Conservation (phyloP, 148 eudicot species). For the Polygonum aviculare region DNA sequence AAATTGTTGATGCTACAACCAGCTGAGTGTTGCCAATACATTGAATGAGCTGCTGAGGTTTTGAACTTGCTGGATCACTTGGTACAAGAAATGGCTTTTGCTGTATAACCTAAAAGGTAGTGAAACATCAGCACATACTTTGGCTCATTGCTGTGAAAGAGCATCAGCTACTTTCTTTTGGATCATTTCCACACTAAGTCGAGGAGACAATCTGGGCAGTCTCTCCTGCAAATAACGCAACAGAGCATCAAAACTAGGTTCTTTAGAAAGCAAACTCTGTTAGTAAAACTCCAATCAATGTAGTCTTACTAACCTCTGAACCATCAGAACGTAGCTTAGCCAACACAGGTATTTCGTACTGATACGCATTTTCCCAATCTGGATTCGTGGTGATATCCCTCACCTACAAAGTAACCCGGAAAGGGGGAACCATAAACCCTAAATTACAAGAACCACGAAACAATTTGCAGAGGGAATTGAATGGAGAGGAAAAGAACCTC, state of each 20-base stretch:
- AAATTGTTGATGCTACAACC: not conserved
- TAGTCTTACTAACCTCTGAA: slow-evolving; percentile 44
- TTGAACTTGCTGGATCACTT: not conserved
- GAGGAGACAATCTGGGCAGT: slow-evolving; percentile 79
- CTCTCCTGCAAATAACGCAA: slow-evolving; percentile 39
- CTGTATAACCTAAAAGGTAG: not conserved
- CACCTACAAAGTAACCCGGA: slow-evolving; percentile 23
- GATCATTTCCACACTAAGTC: slow-evolving; percentile 56
- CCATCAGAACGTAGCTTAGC: slow-evolving; percentile 67
- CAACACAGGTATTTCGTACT: slow-evolving; percentile 88
- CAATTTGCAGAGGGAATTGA: not conserved
- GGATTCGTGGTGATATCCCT: slow-evolving; percentile 88
- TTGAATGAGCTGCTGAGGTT: not conserved
- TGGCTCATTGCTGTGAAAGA: not conserved
- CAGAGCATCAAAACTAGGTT: not conserved
- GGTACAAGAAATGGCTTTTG: not conserved
- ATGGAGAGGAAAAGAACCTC: slow-evolving; percentile 26
- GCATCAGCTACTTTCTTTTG: slow-evolving; percentile 67
- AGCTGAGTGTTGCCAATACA: not conserved
- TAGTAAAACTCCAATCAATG: not conserved
- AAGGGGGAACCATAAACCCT: slow-evolving; percentile 9
- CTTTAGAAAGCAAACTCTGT: not conserved
- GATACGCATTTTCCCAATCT: slow-evolving; percentile 91
- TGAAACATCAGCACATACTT: not conserved
- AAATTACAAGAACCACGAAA: not conserved